These are phyloP conservation scores for Erythrophleum fordii DNA, from an alignment of 306 rosid genomes.

Conservation along the genomic window DNA sequence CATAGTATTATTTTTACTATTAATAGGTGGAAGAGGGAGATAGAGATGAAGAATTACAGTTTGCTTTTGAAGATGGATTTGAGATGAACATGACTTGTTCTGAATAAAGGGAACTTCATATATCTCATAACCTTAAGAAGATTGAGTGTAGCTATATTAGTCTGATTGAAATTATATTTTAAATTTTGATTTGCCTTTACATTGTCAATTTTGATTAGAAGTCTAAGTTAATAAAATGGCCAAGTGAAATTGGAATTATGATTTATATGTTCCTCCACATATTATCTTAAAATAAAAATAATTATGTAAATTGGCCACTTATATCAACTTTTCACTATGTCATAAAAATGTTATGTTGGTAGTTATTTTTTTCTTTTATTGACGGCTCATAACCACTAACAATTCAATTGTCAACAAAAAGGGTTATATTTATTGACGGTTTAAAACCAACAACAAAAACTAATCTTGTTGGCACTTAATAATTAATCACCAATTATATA, in stretches of 20 bases:
- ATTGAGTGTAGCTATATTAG: slow-evolving; percentile 24
- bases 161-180: background rate
- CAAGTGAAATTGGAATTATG: background rate
- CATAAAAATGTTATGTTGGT: too few species aligned
- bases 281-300: too few species aligned
- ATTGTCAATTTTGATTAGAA: background rate
- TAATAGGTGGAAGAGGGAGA: background rate
- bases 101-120: slow-evolving; percentile 50
- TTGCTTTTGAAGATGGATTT: slow-evolving; percentile 37
- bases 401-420: too few species aligned
- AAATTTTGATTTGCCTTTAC: background rate
- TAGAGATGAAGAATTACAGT: slow-evolving; percentile 31
- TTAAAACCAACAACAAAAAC: too few species aligned
- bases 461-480: too few species aligned
- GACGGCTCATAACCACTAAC: too few species aligned
- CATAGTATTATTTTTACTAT: too few species aligned
- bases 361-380: too few species aligned
- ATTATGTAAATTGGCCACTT: too few species aligned
- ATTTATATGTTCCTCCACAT: background rate
- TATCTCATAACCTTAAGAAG: slow-evolving; percentile 46
- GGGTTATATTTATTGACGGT: too few species aligned
- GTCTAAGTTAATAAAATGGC: background rate
- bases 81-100: slow-evolving; percentile 39
- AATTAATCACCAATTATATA: too few species aligned
- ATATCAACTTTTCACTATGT: too few species aligned